These are phyloP conservation scores for Podaxis mareebaensis DNA, from an alignment of 768 basidiomycete species.

Conservation along the genomic window DNA sequence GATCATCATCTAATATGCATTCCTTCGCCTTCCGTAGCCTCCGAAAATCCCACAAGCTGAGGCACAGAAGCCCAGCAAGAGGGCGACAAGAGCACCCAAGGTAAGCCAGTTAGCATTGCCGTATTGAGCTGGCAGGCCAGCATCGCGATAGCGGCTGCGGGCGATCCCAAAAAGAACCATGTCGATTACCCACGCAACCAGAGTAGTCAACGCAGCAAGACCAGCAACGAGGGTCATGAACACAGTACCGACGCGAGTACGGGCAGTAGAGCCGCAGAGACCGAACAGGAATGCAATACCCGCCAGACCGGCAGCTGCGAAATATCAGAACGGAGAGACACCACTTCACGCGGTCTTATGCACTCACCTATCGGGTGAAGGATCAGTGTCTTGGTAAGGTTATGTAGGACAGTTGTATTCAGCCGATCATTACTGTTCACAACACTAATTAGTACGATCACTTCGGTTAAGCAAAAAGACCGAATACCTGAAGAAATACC, in stretches of 20 bases:
- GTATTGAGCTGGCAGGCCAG: conserved; percentile 51
- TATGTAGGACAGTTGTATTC: conserved; percentile 56
- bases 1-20: conserved; percentile 22
- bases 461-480: background rate
- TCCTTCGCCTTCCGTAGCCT: conserved; percentile 49
- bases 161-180: conserved; percentile 79
- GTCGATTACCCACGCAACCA: conserved; percentile 75
- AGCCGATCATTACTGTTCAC: conserved; percentile 40
- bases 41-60: conserved; percentile 69
- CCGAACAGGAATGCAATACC: conserved; percentile 69
- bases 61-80: conserved; percentile 67
- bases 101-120: conserved; percentile 87
- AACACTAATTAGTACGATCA: background rate
- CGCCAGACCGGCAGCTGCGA: conserved; percentile 60
- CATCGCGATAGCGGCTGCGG: conserved; percentile 54
- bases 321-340: conserved; percentile 5
- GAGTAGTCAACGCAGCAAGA: conserved; percentile 64
- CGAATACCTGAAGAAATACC: conserved; percentile 58
- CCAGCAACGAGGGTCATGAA: conserved; percentile 72
- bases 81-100: conserved; percentile 68
- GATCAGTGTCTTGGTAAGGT: conserved; percentile 73
- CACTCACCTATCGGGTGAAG: conserved; percentile 76
- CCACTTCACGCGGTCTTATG: conserved; percentile 12
- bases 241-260: conserved; percentile 71
- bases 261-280: conserved; percentile 55